Evolutionary conservation across 371 early-diverging fungal genomes (phyloP), one percentile per base, ranked within the genome.

Genomic region (Synchytrium microbalum): DNA sequence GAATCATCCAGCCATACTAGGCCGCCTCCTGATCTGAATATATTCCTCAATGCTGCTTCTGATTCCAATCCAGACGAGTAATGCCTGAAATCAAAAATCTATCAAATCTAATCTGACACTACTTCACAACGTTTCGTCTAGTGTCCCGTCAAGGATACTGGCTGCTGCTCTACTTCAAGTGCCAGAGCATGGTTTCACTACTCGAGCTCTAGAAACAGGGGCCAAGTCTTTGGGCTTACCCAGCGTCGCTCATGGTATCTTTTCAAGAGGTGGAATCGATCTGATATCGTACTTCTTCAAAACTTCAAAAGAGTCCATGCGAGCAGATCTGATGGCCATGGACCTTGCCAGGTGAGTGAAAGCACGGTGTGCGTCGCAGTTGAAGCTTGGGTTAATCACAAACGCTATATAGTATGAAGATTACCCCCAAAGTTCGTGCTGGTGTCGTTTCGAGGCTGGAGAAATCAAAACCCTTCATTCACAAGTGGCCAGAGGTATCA

Each of bases 401-500:
- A 32, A 3, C 19, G 29, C 32, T 19, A 19, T 1, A 0, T 31
- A 77, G 69, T 32, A 70, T 75, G 74, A 65, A 55, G 33, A 61
- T 69, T 27, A 72, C 72, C 2, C 65, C 61, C n/a, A 85, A 84
- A 64, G 81, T 94, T 33, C 75, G 82, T 24, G 67, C 83, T 13
- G 81, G 87, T 25, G 87, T 85, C 33, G 69, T 79, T 31, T 74
- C 83, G 23, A 80, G 95, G 19, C 77, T 95, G 54, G 80, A 85
- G 33, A 74, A 86, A 75, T 84, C 89, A 13, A 79, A 81, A 59
- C 92, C 92, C 24, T 85, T 84, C 62, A 75, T 86, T 24, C 64
- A 75, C 25, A 83, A 79, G 29, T 95, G 95, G 95, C 91, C 89
- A 3, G 89, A 92, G 68, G 86, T 85, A 73, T 29, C 54, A 27